phyloP scores from a whole-genome alignment of 129 eudicot genomes.

The carrot (Daucus carota) region DNA sequence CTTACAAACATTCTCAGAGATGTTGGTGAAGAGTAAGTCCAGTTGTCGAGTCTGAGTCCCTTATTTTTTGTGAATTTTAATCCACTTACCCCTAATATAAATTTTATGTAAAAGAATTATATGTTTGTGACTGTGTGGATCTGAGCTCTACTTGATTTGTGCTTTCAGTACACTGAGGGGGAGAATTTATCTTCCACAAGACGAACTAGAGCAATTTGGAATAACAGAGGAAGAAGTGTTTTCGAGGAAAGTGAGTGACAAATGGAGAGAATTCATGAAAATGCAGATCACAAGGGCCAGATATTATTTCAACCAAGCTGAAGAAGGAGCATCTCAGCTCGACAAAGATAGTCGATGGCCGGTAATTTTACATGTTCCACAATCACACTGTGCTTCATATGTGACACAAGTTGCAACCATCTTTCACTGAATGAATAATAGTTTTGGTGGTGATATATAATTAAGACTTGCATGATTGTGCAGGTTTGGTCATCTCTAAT shows the following conservation, averaged over 20 bases:
- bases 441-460: background rate
- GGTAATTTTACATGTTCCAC: slow-evolving; percentile 28
- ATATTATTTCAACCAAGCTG: slow-evolving; percentile 62
- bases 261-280: slow-evolving; percentile 85
- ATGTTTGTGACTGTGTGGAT: background rate
- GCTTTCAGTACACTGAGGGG: slow-evolving; percentile 66
- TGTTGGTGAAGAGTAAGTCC: slow-evolving; percentile 93
- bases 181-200: slow-evolving; percentile 90
- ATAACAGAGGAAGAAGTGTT: slow-evolving; percentile 66
- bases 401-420: too few species aligned
- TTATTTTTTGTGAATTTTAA: background rate
- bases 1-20: slow-evolving; percentile 92
- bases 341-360: slow-evolving; percentile 95
- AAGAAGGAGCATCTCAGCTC: slow-evolving; percentile 79
- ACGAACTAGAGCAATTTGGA: slow-evolving; percentile 65
- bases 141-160: background rate
- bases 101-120: too few species aligned
- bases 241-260: slow-evolving; percentile 52
- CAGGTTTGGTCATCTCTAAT: slow-evolving; percentile 89
- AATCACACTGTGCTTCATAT: too few species aligned
- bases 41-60: background rate
- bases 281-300: slow-evolving; percentile 78
- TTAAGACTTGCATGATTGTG: background rate
- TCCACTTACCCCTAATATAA: too few species aligned
- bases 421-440: too few species aligned